These are phyloP conservation scores for Candida nitratophila DNA, from an alignment of 805 yeast species.

Conservation along the genomic window DNA sequence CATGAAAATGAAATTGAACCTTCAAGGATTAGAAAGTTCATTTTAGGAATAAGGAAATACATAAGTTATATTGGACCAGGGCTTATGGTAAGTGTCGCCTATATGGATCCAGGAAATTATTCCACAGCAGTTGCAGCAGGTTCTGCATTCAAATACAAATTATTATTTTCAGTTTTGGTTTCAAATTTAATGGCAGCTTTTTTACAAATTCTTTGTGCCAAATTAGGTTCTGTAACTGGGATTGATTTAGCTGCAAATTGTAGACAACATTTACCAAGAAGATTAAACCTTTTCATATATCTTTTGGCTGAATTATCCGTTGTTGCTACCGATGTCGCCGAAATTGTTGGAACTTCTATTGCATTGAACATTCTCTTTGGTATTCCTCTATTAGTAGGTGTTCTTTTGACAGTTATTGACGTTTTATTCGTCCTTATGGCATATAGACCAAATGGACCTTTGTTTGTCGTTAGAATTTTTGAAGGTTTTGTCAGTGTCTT, in stretches of 20 bases:
- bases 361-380: conserved; percentile 77
- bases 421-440: conserved; percentile 83
- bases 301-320: conserved; percentile 84
- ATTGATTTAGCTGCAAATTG: conserved; percentile 86
- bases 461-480: conserved; percentile 68
- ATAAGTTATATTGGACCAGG: conserved; percentile 79
- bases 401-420: conserved; percentile 76
- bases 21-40: background rate
- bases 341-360: conserved; percentile 96
- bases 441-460: conserved; percentile 77
- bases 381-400: conserved; percentile 79
- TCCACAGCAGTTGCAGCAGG: conserved; percentile 93
- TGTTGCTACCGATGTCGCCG: conserved; percentile 93
- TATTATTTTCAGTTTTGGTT: conserved; percentile 69
- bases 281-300: conserved; percentile 56
- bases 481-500: conserved; percentile 75
- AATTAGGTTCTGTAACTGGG: conserved; percentile 92
- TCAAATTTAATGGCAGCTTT: conserved; percentile 85
- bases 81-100: conserved; percentile 87
- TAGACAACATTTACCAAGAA: conserved; percentile 60
- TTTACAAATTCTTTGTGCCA: conserved; percentile 78
- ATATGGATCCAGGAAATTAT: conserved; percentile 97
- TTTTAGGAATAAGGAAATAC: conserved; percentile 24
- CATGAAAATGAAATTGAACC: no score
- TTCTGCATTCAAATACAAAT: conserved; percentile 74